phyloP scores from a whole-genome alignment of 78 protist genomes.

The Dictyostelium intermedium region DNA sequence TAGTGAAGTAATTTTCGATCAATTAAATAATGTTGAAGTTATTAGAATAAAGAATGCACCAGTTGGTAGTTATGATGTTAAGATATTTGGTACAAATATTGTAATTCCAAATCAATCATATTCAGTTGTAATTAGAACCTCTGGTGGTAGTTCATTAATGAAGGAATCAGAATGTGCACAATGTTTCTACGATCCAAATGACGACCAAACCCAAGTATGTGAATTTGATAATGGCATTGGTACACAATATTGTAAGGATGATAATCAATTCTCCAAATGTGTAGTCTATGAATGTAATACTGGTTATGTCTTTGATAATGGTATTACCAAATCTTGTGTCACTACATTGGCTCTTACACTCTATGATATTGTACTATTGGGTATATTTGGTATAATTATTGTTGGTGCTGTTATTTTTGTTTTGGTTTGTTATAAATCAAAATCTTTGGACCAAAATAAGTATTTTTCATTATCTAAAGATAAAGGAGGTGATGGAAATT shows the following conservation, averaged over 20 bases:
- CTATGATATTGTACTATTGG: constrained; percentile 27
- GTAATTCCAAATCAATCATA: constrained; percentile 25
- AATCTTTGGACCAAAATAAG: constrained; percentile 42
- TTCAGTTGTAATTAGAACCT: neutral
- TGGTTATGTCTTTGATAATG: constrained; percentile 57
- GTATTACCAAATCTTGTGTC: constrained; percentile 42
- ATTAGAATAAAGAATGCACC: neutral
- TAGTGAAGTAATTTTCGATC: neutral
- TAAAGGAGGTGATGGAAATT: neutral
- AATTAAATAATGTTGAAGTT: constrained; percentile 22
- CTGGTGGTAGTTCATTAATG: neutral
- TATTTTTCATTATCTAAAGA: neutral
- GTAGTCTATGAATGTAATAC: constrained; percentile 23
- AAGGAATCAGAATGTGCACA: constrained; percentile 2
- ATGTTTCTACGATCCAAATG: constrained; percentile 33
- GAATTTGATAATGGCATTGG: constrained; percentile 31
- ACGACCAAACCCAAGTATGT: constrained; percentile 1
- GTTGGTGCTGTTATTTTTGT: neutral
- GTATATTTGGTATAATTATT: constrained; percentile 24
- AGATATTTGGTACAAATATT: constrained; percentile 6
- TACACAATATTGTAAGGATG: constrained; percentile 1
- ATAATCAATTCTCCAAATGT: constrained; percentile 25
- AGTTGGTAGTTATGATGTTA: constrained; percentile 10
- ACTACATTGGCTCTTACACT: constrained; percentile 15
- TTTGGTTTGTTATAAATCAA: constrained; percentile 24